A percentile compares a stretch with the other conserved stretches of the same genome.
These are phyloP conservation scores for Ophiostoma sp. DNA, from an alignment of 2,329 filamentous ascomycete genomes.

Conservation along the genomic window DNA sequence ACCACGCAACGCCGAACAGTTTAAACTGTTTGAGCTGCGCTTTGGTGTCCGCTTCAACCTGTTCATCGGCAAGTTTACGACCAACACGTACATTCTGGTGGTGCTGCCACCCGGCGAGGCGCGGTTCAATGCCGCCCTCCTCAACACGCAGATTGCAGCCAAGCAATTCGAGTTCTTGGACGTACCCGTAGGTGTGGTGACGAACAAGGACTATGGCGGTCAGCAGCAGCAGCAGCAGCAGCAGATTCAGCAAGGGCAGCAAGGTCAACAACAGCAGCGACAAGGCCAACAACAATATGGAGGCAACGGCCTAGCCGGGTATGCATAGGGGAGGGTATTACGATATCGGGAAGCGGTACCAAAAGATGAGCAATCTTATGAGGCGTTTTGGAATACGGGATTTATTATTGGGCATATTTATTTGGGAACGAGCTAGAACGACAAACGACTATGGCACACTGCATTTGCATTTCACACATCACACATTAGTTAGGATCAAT, in stretches of 20 bases:
- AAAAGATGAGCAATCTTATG: not conserved
- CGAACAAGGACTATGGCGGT: slow-evolving; percentile 29
- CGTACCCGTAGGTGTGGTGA: slow-evolving; percentile 44
- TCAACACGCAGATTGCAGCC: slow-evolving; percentile 86
- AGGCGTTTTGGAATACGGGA: slow-evolving; percentile 2
- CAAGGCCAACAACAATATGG: not conserved
- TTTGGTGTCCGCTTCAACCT: slow-evolving; percentile 78
- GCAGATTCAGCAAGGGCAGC: not conserved
- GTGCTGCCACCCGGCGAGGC: slow-evolving; percentile 89
- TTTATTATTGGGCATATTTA: not conserved
- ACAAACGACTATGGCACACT: not conserved
- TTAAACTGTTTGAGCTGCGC: slow-evolving; percentile 78
- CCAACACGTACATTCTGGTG: slow-evolving; percentile 95
- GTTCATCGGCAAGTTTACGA: slow-evolving; percentile 93
- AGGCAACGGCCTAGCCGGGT: slow-evolving; percentile 6
- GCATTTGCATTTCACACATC: not conserved
- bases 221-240: slow-evolving; percentile 4
- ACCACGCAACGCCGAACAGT: slow-evolving; percentile 78
- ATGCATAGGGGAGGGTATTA: not conserved
- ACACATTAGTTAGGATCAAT: not conserved
- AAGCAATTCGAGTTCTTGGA: slow-evolving; percentile 74
- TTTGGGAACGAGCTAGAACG: not conserved
- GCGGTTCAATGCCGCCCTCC: slow-evolving; percentile 82
- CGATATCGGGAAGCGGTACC: not conserved
- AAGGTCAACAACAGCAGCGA: slow-evolving; percentile 9